Conservation (phyloP, 2,329 filamentous ascomycete genomes). For the Waltergamsia citrina region DNA sequence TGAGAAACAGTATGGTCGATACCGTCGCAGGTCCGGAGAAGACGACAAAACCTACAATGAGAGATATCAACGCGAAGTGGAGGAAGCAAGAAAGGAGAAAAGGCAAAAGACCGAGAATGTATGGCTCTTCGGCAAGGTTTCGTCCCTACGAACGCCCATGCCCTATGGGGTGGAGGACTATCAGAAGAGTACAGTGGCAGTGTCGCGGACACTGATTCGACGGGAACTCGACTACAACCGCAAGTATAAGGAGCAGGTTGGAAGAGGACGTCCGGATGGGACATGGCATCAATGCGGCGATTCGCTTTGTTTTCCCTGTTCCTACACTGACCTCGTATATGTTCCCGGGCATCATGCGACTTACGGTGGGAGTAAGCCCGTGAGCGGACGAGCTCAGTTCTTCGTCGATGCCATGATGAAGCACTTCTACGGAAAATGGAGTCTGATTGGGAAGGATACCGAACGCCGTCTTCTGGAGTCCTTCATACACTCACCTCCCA, state of each 20-base stretch:
- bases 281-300: slow-evolving; percentile 1
- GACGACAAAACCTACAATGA: too few species aligned
- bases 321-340: not conserved
- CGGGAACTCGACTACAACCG: not conserved
- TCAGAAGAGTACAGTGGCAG: too few species aligned
- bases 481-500: slow-evolving; percentile 3
- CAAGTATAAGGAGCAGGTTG: slow-evolving; percentile 1
- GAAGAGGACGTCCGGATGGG: slow-evolving; percentile 1
- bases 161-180: too few species aligned
- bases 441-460: not conserved
- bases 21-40: too few species aligned
- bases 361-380: not conserved
- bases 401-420: slow-evolving; percentile 1
- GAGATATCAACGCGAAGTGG: too few species aligned
- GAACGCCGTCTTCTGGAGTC: not conserved
- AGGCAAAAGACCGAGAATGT: too few species aligned
- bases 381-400: not conserved
- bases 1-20: too few species aligned
- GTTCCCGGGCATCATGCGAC: not conserved
- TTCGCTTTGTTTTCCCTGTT: not conserved
- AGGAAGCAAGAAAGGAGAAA: too few species aligned
- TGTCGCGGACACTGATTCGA: not conserved
- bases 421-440: not conserved
- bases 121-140: too few species aligned
- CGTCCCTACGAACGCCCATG: too few species aligned